Percentiles rank a stretch among this genome's conserved stretches.
Evolutionary conservation across 2,329 filamentous ascomycete species (phyloP).

Genomic region (Tympanopsis confertula): DNA sequence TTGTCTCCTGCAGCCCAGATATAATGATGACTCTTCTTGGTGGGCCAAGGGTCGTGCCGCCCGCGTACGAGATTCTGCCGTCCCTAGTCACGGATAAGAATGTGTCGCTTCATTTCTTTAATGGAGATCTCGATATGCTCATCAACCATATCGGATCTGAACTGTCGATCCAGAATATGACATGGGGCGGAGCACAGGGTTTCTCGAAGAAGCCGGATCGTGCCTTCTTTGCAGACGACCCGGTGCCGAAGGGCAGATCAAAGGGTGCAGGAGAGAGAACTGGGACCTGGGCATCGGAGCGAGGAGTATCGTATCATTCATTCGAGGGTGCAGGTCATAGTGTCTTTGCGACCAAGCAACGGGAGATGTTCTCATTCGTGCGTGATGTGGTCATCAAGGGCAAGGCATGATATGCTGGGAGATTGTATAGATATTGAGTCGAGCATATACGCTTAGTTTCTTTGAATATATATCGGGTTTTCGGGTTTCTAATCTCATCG

Average conservation of each 20-base stretch:
- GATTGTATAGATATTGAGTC: no score
- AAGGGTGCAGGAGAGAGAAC: background rate
- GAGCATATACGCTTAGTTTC: no score
- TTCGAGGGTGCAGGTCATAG: slow-evolving; percentile 19
- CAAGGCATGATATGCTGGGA: no score
- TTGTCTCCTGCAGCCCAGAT: slow-evolving; percentile 2
- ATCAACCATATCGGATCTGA: slow-evolving; percentile 22
- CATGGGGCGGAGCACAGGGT: slow-evolving; percentile 21
- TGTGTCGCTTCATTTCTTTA: slow-evolving; percentile 20
- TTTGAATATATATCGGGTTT: no score
- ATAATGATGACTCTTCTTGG: no score
- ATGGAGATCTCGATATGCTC: slow-evolving; percentile 22
- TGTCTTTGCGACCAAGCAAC: slow-evolving; percentile 16
- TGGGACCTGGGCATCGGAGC: slow-evolving; percentile 17
- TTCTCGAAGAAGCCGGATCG: slow-evolving; percentile 14
- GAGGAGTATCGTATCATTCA: slow-evolving; percentile 20
- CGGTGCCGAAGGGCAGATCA: background rate
- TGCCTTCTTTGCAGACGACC: slow-evolving; percentile 12
- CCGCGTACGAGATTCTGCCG: background rate
- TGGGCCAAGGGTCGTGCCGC: no score
- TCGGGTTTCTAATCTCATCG: no score
- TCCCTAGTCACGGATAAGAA: slow-evolving; percentile 4
- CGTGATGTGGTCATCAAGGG: slow-evolving; percentile 19
- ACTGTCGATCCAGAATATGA: slow-evolving; percentile 24
- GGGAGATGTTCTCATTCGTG: slow-evolving; percentile 20